Evolutionary conservation across 2,329 filamentous ascomycete species (phyloP), one percentile per base, ranked within the genome.

Genomic region (Scytalidium sp.): DNA sequence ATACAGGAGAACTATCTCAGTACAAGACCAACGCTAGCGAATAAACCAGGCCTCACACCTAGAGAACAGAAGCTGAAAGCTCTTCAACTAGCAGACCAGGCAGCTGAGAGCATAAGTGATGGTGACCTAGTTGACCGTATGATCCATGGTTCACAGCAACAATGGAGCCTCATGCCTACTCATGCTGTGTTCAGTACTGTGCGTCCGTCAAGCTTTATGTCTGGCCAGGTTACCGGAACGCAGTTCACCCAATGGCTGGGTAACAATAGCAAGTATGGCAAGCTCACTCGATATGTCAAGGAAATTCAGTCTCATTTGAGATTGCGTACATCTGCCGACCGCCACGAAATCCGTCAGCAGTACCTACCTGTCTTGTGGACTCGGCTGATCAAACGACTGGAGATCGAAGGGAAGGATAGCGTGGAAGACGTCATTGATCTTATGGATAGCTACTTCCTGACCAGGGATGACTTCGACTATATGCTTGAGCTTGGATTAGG

Each of bases 301-400:
- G 94, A 99, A 62, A 90, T 99, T 5, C 94, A 99, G 67, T 90
- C 91, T 4, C 94, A 99, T 65, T 97, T 99, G 91, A 88, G 94
- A 8, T 81, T 99, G 51, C 85, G 85, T 57, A 86, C 90, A 10
- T 95, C 91, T 32, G 94, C 90, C 20, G 94, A 99, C 64, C 84
- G 93, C 47, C 88, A 96, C 64, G 94, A 99, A 68, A 83, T 97
- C 58, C 87, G 94, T 39, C 93, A 99, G 68, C 89, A 96, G 63
- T 99, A 99, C 61, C 71, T 99, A 57, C 94, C 94, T 1, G 74
- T 92, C 1, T 76, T 99, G 1, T 97, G 93, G 90, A 80, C 87
- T 42, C 83, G 86, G 62, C 78, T 93, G 19, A 78, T 96, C 56
- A 84, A 87, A 60, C 80, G 83, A 51, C 74, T 99, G 47, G 81